Conservation (phyloP, 805 yeast species). For the Lipomyces yamanashiensis region DNA sequence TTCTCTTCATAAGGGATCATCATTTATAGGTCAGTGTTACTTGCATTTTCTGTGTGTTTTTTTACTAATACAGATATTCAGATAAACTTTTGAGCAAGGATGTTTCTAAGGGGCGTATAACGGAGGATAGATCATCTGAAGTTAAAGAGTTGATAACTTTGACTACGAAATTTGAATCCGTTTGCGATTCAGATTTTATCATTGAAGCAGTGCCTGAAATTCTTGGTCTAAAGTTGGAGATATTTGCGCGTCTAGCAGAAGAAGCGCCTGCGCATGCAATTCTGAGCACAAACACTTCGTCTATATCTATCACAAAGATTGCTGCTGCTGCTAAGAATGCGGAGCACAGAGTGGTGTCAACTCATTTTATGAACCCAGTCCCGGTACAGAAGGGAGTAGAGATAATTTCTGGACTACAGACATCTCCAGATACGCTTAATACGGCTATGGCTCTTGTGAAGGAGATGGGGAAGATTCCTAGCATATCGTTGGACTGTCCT, state of each 20-base stretch:
- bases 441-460: slow-evolving; percentile 44
- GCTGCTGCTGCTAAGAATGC: slow-evolving; percentile 52
- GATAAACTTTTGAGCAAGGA: slow-evolving; percentile 48
- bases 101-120: slow-evolving; percentile 46
- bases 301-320: slow-evolving; percentile 50
- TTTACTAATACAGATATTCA: neutral
- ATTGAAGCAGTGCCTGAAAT: slow-evolving; percentile 54
- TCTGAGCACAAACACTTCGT: slow-evolving; percentile 51
- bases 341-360: slow-evolving; percentile 49
- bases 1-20: slow-evolving; percentile 45
- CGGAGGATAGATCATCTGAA: slow-evolving; percentile 42
- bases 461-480: slow-evolving; percentile 47
- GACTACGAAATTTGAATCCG: slow-evolving; percentile 39
- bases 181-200: slow-evolving; percentile 46
- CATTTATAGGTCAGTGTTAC: slow-evolving; percentile 41
- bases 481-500: slow-evolving; percentile 49
- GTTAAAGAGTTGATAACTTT: slow-evolving; percentile 41
- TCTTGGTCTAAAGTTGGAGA: slow-evolving; percentile 44
- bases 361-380: slow-evolving; percentile 54
- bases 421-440: slow-evolving; percentile 45
- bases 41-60: neutral
- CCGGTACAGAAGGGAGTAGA: slow-evolving; percentile 54
- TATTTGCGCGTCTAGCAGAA: slow-evolving; percentile 46
- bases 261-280: slow-evolving; percentile 42
- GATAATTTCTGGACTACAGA: slow-evolving; percentile 50